Evolutionary conservation across 1,139 yeast species (phyloP).

Genomic region (Geotrichum klebahnii): DNA sequence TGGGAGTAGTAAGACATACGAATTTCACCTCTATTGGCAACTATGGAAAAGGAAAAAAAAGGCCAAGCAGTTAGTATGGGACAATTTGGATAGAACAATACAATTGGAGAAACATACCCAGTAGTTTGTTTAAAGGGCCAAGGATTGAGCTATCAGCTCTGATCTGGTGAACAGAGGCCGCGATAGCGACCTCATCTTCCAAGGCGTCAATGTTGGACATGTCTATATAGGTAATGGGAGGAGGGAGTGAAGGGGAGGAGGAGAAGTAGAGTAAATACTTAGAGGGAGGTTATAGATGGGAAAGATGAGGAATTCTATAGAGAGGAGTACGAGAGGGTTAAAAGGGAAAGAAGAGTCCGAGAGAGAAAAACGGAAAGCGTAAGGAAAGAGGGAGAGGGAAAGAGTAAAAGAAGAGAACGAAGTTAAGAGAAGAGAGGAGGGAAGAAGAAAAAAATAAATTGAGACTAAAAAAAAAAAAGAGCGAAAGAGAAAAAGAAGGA

Average conservation of each 20-base stretch:
- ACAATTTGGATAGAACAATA: background rate
- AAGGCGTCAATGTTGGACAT: constrained; percentile 12
- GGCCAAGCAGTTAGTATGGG: too few species aligned
- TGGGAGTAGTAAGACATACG: constrained; percentile 38
- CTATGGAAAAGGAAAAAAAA: constrained; percentile 41
- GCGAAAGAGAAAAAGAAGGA: background rate
- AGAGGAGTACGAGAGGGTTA: background rate
- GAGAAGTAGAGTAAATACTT: background rate
- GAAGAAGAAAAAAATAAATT: background rate
- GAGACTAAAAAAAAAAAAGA: background rate
- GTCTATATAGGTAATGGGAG: background rate
- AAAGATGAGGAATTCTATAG: too few species aligned
- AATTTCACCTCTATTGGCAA: constrained; percentile 95
- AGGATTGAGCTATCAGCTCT: constrained; percentile 41
- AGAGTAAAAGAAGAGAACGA: background rate
- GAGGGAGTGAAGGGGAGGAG: background rate
- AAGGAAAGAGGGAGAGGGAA: background rate
- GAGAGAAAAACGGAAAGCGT: background rate
- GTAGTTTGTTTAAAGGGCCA: constrained; percentile 42
- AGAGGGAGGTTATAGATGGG: too few species aligned
- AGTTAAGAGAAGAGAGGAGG: background rate
- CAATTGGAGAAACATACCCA: constrained; percentile 28
- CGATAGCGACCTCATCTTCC: constrained; percentile 21
- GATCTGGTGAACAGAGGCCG: constrained; percentile 30
- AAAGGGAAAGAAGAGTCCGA: background rate